These are phyloP conservation scores for Ajuga reptans DNA, from an alignment of 305 asterid genomes.

Conservation along the genomic window DNA sequence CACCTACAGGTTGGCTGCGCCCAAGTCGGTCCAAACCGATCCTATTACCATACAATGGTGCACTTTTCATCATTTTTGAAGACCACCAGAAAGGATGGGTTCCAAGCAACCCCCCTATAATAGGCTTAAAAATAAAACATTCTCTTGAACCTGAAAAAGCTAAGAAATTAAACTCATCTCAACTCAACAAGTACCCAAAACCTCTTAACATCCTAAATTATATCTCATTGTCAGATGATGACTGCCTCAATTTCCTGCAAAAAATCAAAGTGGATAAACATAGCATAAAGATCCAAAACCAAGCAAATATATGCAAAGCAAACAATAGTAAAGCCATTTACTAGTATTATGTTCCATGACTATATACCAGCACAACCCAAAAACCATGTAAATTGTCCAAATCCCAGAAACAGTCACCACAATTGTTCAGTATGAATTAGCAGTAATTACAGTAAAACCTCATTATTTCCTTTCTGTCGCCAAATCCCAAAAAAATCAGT, in stretches of 20 bases:
- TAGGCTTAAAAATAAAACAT: neutral
- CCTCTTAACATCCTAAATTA: neutral
- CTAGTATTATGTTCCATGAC: neutral
- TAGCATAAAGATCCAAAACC: neutral
- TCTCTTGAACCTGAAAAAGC: no score
- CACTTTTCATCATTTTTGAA: no score
- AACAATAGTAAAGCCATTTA: neutral
- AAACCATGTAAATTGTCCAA: neutral
- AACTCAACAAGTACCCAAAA: neutral
- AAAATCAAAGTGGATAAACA: neutral
- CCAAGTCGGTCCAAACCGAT: no score
- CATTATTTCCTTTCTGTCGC: neutral
- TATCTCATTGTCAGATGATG: neutral
- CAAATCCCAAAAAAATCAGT: neutral
- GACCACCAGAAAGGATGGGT: neutral
- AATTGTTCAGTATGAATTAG: conserved; percentile 18
- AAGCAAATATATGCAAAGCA: neutral
- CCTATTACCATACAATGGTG: neutral
- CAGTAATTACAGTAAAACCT: conserved; percentile 11
- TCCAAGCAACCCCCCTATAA: neutral
- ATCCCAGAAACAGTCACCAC: neutral
- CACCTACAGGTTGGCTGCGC: no score
- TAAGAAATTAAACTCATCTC: no score
- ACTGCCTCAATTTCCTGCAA: neutral
- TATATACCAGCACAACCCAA: neutral